Evolutionary conservation across 805 yeast species (phyloP).

Genomic region (Candida suzukii): DNA sequence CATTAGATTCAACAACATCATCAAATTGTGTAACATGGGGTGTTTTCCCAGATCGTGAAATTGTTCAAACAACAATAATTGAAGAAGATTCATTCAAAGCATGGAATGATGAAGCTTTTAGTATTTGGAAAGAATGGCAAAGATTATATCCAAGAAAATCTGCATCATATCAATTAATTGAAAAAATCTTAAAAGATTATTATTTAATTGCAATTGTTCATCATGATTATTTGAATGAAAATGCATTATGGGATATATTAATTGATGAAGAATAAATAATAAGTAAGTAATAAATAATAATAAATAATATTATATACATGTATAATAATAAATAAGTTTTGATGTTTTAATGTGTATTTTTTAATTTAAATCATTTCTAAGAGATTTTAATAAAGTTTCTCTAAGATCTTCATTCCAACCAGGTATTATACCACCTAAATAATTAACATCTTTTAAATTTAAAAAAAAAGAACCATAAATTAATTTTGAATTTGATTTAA

Average conservation of each 20-base stretch:
- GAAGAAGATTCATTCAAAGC: conserved; percentile 91
- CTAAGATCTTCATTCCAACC: conserved; percentile 18
- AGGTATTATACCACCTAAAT: conserved; percentile 22
- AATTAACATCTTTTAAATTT: conserved; percentile 13
- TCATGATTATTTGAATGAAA: conserved; percentile 71
- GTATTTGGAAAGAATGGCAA: conserved; percentile 90
- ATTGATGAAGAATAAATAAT: conserved; percentile 17
- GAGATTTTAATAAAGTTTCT: conserved; percentile 30
- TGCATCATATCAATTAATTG: conserved; percentile 54
- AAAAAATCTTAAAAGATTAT: conserved; percentile 52
- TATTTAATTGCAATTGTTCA: conserved; percentile 80
- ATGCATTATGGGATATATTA: conserved; percentile 70
- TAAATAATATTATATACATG: background rate
- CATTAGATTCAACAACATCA: conserved; percentile 40
- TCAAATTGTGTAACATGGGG: conserved; percentile 97
- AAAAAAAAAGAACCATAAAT: conserved; percentile 40
- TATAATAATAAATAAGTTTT: too few species aligned
- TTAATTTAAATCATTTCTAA: conserved; percentile 24
- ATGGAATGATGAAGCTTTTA: conserved; percentile 94
- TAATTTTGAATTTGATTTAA: conserved; percentile 40
- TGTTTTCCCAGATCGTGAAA: conserved; percentile 84
- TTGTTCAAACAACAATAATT: conserved; percentile 85
- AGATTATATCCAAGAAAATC: conserved; percentile 59
- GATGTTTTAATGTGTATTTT: too few species aligned
- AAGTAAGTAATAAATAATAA: background rate